Base-by-base conservation (phyloP, 2,329 filamentous ascomycete genomes). In the Fusarium hostae region DNA sequence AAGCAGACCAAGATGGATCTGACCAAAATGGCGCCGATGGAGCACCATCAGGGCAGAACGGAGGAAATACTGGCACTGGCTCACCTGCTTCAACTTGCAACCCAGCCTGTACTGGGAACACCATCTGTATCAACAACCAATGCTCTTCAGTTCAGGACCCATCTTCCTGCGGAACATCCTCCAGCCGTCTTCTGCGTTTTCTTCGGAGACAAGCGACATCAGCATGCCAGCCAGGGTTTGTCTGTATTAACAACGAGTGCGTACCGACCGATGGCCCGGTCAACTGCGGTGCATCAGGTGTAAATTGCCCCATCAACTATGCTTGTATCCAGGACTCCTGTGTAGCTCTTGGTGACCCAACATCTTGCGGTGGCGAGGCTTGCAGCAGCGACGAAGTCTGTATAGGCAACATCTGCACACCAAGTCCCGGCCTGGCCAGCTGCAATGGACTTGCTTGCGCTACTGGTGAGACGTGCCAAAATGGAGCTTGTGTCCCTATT, bases 291-390 rank as follows among this genome's bases (percentile, higher is more conserved):
- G 24, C 51, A 20, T 13, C 47, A 22, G 68, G 62, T 7, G 26
- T 35, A 15, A 56, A 50, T 9, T 75, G 73, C 5, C 63, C 63
- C 4, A 32, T 54, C 7, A 68, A 70, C 26, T 59, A 63, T 18
- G 65, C 64, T n/a, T 75, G 73, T 3, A 48, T 75, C 6, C 50
- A 69, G 6, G 24, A 45, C 5, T 64, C 57, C 3, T 75, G 73
- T 9, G 59, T 75, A 1, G 39, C 65, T 6, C 47, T 66, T 1
- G 63, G 57, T 4, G 54, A 75, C 20, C 32, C 71, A 8, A 37
- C 48, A 0, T 51, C 47, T 28, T 75, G 73, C 16, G 63, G 61
- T 2, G 43, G 54, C 1, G 22, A 51, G 9, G 9, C 26, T 6
- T 75, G 73, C 28, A 24, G 28, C 11, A 59, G 40, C 6, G 43